Evolutionary conservation across 768 basidiomycete species (phyloP).

Genomic region (Lactarius vividus): DNA sequence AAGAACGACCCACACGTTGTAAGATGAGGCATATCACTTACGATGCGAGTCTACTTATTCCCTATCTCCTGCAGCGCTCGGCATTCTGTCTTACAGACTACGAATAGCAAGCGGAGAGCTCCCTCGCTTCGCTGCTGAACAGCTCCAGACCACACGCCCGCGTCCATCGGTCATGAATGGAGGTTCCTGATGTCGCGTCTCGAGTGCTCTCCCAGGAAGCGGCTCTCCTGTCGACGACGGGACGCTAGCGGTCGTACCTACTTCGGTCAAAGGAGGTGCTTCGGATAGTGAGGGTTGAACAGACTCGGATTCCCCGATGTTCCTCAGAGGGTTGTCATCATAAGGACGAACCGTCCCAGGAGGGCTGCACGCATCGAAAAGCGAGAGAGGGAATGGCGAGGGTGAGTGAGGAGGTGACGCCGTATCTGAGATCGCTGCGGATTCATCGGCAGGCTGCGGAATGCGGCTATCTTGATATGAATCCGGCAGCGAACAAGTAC

Average conservation of each 20-base stretch:
- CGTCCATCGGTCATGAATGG: conserved; percentile 38
- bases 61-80: conserved; percentile 6
- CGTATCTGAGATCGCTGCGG: conserved; percentile 1
- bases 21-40: neutral
- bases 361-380: neutral
- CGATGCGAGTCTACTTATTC: conserved; percentile 1
- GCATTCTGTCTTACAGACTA: conserved; percentile 3
- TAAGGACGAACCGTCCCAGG: neutral
- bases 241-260: neutral
- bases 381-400: neutral
- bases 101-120: conserved; percentile 3
- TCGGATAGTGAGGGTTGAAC: neutral
- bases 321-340: neutral
- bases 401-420: conserved; percentile 6
- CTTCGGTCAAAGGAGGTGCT: conserved; percentile 1
- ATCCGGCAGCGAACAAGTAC: neutral
- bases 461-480: conserved; percentile 1
- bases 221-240: neutral
- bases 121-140: conserved; percentile 22
- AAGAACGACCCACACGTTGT: conserved; percentile 4
- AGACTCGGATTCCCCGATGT: neutral
- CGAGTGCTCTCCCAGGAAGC: neutral
- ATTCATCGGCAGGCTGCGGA: neutral
- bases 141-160: conserved; percentile 39
- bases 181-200: conserved; percentile 28